Conservation (phyloP, 2,329 filamentous ascomycete genomes). For the Lasiodiplodia hormozganensis region DNA sequence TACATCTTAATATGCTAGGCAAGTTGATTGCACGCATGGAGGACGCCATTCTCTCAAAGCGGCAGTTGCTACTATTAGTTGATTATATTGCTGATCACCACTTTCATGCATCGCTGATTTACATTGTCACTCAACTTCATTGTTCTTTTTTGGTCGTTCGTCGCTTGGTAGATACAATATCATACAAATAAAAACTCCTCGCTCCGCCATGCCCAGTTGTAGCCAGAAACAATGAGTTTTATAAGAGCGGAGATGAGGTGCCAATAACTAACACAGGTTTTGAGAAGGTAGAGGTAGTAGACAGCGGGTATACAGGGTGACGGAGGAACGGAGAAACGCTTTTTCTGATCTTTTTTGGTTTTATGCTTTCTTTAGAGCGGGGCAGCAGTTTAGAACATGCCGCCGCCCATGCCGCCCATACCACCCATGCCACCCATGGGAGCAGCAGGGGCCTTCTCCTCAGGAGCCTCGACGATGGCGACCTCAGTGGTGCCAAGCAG, state of each 20-base stretch:
- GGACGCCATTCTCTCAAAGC: background rate
- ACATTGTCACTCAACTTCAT: constrained; percentile 9
- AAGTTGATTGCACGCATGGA: background rate
- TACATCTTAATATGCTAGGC: background rate
- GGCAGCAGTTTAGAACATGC: constrained; percentile 65
- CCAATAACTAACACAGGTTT: constrained; percentile 41
- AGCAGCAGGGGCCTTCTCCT: constrained; percentile 78
- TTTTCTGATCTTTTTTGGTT: constrained; percentile 15
- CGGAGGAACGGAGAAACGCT: constrained; percentile 4
- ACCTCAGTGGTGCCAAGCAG: constrained; percentile 98
- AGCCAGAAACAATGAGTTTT: constrained; percentile 33
- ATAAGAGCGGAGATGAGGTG: constrained; percentile 45
- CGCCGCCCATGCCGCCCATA: constrained; percentile 70
- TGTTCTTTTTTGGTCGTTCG: constrained; percentile 5
- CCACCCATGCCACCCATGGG: constrained; percentile 62
- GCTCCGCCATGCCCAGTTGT: constrained; percentile 44
- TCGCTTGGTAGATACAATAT: constrained; percentile 28
- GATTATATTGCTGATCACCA: background rate
- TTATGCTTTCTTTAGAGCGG: constrained; percentile 1
- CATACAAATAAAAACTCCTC: constrained; percentile 40
- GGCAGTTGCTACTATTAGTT: background rate
- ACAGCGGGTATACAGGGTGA: constrained; percentile 28
- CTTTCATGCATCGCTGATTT: background rate
- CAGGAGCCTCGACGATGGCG: constrained; percentile 92
- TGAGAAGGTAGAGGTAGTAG: constrained; percentile 35